Base-by-base conservation (phyloP, 192 early-diverging fungal genomes). In the Coemansia sp. region DNA sequence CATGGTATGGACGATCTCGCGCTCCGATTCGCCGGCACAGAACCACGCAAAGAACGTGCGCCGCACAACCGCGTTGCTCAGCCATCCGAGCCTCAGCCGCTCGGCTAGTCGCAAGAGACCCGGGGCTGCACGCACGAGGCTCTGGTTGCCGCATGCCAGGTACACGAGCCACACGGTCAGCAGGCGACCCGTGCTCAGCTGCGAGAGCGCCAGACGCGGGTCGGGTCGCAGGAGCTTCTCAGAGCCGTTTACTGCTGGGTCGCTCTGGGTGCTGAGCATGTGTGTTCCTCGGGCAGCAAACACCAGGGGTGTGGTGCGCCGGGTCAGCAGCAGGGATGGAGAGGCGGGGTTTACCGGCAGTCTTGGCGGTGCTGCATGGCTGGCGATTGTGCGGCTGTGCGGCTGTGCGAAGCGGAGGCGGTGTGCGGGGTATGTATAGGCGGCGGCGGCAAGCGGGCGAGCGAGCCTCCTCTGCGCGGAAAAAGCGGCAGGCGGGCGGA, bases 41-140 rank as follows among this genome's bases (percentile, higher is more conserved):
- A 75, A 78, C 66, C 94, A 92, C 35, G 81, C 80, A 78, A 93
- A 97, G 67, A 97, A 92, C 5, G 93, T 95, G 15, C 80, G 79
- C 67, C 85, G 87, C 51, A 95, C 75, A 18, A 90, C 59, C 38
- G 77, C 81, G 64, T 89, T 85, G 37, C 83, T 80, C 1, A 64
- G 55, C 72, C 72, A 75, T 9, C 55, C 44, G 43, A 75, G 43
- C 18, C 61, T 52, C 60, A 64, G 37, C 28, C 45, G 47, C 57
- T 62, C 60, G 38, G 64, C 47, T 32, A 37, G 26, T 45, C 52
- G 41, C 22, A 75, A 56, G 11, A 75, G 28, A 8, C 33, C 27
- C 8, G 72, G 72, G 15, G 72, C 72, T 33, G 53, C 24, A 18
- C 38, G 64, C 60, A 75, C 65, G 38, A 75, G 60, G 19, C 51